Percentiles rank a stretch among this genome's conserved stretches.
Conservation (phyloP, 2,329 filamentous ascomycete species). For the Magnaporthiopsis incrustans region DNA sequence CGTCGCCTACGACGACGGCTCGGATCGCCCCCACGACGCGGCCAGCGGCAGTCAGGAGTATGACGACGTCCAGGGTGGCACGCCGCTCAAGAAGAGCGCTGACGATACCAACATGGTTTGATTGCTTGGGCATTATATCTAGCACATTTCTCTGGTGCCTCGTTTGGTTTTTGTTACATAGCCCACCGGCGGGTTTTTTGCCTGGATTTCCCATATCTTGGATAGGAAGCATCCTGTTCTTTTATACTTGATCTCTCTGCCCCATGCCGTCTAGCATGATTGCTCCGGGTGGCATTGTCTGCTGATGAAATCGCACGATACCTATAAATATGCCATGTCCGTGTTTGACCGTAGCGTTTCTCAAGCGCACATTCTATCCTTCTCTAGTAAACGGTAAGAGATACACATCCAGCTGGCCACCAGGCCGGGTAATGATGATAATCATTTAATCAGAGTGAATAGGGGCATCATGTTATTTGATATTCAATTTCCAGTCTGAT, state of each 20-base stretch:
- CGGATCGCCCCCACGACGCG: background rate
- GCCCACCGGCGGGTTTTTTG: background rate
- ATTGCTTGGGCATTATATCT: background rate
- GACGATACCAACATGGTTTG: conserved; percentile 4
- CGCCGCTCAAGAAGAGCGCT: background rate
- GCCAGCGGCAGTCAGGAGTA: conserved; percentile 7
- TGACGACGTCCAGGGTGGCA: background rate
- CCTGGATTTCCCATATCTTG: background rate
- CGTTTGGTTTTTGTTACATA: background rate
- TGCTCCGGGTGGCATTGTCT: too few species aligned
- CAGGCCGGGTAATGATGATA: too few species aligned
- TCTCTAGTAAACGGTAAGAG: too few species aligned
- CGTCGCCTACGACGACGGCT: conserved; percentile 33
- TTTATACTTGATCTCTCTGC: background rate
- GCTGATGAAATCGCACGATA: background rate
- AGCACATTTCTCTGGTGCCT: background rate
- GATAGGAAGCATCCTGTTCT: background rate
- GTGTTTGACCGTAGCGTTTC: background rate
- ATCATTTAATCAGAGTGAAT: too few species aligned
- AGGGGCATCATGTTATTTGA: too few species aligned
- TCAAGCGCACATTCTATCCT: too few species aligned
- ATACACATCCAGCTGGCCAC: too few species aligned
- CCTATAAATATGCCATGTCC: background rate
- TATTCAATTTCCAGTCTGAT: too few species aligned
- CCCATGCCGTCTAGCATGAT: too few species aligned